Base-by-base conservation (phyloP, 2,329 filamentous ascomycete genomes). In the Claviceps maximensis region DNA sequence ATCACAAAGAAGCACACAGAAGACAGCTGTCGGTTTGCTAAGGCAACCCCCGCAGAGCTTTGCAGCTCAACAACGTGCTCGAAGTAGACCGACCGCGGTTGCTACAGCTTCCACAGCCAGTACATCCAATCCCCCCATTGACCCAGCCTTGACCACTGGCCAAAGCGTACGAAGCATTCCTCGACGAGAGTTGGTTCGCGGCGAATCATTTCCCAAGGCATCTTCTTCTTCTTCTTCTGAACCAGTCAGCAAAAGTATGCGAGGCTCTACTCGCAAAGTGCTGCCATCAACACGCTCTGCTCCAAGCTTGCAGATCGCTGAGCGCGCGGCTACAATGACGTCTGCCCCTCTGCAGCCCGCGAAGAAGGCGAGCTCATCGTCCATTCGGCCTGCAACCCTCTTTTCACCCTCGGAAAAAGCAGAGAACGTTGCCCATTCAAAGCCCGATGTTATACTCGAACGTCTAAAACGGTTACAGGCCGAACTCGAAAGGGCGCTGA, bases 21-120 rank as follows among this genome's bases (percentile, higher is more conserved):
- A 65, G 50, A 63, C 63, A 1, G 67, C 71, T 0, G 65, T 70
- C 0, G 72, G 71, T 4, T 65, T 80, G 5, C 63, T 81, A 23
- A 71, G 74, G 38, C 76, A 73, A 38, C 78, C 74, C 2, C 78
- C 79, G 10, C 80, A 84, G 61, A 84, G 81, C 62, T 84, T 83
- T 63, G 81, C 81, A 13, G 81, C 81, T 3, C 81, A 84, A 58
- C 81, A 84, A 58, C 70, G 81, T 58, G 77, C 79, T 25, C 79
- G 81, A 56, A 72, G 72, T 58, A 73, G 72, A 54, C 74, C 77
- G 6, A 55, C 63, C 4, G 56, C 61, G 10, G 50, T 57, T 21
- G 46, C 61, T 17, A 49, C 58, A n/a, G 49, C 60, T 17, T 51
- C 60, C 17, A 68, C 57, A 42, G 48, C 64, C 15, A 66, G 59